These are phyloP conservation scores for Raphanus sativus DNA, from an alignment of 345 rosid species.

Conservation along the genomic window DNA sequence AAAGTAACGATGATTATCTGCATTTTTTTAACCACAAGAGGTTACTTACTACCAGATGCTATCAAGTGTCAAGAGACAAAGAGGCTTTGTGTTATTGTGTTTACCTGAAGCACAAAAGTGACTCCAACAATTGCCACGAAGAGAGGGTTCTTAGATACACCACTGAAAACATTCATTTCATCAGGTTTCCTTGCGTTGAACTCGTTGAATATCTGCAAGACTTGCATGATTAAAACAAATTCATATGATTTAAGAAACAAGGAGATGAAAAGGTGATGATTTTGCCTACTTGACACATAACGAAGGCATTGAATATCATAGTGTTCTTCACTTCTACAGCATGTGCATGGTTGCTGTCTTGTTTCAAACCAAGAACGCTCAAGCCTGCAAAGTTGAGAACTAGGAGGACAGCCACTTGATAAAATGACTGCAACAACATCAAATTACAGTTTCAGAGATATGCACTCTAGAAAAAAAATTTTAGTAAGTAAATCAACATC, in stretches of 20 bases:
- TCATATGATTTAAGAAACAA: not conserved
- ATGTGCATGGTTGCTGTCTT: slow-evolving; percentile 42
- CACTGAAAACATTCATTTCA: slow-evolving; percentile 79
- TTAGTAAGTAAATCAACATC: not conserved
- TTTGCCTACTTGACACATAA: slow-evolving; percentile 87
- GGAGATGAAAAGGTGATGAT: slow-evolving; percentile 18
- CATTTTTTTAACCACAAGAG: slow-evolving; percentile 7
- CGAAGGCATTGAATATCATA: slow-evolving; percentile 89
- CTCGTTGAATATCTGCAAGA: slow-evolving; percentile 80
- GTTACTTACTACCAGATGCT: slow-evolving; percentile 13
- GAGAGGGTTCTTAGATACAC: slow-evolving; percentile 77
- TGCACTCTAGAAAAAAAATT: not conserved
- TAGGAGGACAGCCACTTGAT: slow-evolving; percentile 86
- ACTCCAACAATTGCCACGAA: slow-evolving; percentile 73
- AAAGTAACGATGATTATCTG: slow-evolving; percentile 83
- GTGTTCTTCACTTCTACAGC: slow-evolving; percentile 77
- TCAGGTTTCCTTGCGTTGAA: slow-evolving; percentile 98
- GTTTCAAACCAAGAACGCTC: slow-evolving; percentile 53
- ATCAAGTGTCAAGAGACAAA: not conserved
- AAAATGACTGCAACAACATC: slow-evolving; percentile 58
- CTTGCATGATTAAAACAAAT: slow-evolving; percentile 19
- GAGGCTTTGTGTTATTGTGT: slow-evolving; percentile 9
- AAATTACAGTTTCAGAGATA: slow-evolving; percentile 15
- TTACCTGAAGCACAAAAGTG: slow-evolving; percentile 79
- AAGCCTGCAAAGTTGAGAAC: slow-evolving; percentile 77